These are phyloP conservation scores for Paecilomyces dactylethromorphus DNA, from an alignment of 2,329 filamentous ascomycete genomes.

Conservation along the genomic window DNA sequence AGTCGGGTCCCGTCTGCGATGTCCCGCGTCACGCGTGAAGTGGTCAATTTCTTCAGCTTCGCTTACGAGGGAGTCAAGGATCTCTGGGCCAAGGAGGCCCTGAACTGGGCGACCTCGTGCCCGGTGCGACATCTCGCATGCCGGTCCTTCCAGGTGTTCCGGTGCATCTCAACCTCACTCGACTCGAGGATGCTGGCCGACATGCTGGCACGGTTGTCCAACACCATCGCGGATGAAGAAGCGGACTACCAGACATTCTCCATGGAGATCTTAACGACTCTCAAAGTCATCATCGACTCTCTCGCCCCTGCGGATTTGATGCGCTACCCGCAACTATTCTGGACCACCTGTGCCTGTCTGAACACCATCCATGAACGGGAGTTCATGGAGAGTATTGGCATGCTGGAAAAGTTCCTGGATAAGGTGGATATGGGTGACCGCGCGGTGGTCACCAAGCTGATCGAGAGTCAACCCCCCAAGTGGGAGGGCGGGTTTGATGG, in stretches of 20 bases:
- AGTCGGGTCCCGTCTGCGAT: conserved; percentile 82
- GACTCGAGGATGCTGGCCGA: conserved; percentile 94
- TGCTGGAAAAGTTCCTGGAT: conserved; percentile 79
- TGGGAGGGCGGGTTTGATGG: conserved; percentile 91
- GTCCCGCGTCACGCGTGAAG: conserved; percentile 73
- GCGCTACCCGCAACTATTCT: conserved; percentile 92
- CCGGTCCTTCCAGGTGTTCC: conserved; percentile 93
- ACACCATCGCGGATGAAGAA: conserved; percentile 93
- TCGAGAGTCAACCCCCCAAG: conserved; percentile 71
- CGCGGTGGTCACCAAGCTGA: conserved; percentile 61
- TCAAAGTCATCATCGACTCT: conserved; percentile 85
- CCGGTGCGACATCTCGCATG: conserved; percentile 92
- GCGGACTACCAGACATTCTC: conserved; percentile 93
- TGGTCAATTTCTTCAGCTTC: conserved; percentile 78
- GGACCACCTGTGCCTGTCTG: conserved; percentile 93
- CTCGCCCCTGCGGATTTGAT: conserved; percentile 72
- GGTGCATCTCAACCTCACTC: conserved; percentile 82
- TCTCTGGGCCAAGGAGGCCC: conserved; percentile 80
- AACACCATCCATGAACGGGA: conserved; percentile 96
- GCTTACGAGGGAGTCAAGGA: conserved; percentile 82
- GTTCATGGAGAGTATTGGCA: conserved; percentile 83
- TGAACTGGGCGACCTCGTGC: conserved; percentile 96
- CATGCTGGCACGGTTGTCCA: conserved; percentile 90
- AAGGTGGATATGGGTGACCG: conserved; percentile 75
- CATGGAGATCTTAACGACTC: conserved; percentile 91